A percentile compares a stretch with the other conserved stretches of the same genome.
These are phyloP conservation scores for Mesotaenium endlicherianum DNA, from an alignment of 139 green algal genomes.

Conservation along the genomic window DNA sequence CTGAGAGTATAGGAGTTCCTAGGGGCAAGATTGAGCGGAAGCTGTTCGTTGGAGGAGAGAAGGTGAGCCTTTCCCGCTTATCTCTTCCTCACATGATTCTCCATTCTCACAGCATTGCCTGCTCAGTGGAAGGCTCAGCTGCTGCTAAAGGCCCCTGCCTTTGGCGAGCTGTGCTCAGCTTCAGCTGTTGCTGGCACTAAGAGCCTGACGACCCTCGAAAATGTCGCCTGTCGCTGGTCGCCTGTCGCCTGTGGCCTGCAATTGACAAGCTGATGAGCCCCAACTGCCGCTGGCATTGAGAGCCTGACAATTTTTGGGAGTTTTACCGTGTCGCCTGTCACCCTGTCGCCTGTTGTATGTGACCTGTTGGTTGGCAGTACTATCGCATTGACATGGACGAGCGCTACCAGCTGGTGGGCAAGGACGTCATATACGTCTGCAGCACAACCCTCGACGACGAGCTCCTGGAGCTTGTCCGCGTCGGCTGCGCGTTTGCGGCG, in stretches of 20 bases:
- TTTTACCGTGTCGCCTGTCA: neutral
- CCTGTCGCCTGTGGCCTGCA: too few species aligned
- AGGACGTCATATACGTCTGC: constrained; percentile 33
- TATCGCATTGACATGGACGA: constrained; percentile 30
- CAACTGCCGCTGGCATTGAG: too few species aligned
- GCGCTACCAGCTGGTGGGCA: constrained; percentile 36
- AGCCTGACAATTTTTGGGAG: neutral
- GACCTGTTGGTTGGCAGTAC: constrained; percentile 6
- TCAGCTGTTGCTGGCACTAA: too few species aligned
- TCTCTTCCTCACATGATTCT: neutral
- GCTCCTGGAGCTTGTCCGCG: constrained; percentile 30
- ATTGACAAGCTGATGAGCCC: too few species aligned
- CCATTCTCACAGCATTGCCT: neutral
- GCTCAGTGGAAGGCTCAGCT: too few species aligned
- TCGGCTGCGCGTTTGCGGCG: constrained; percentile 37
- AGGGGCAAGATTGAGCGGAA: constrained; percentile 5
- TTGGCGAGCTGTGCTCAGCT: too few species aligned
- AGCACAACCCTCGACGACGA: constrained; percentile 25
- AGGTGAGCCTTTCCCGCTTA: constrained; percentile 11
- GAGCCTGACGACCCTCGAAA: too few species aligned
- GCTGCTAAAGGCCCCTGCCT: too few species aligned
- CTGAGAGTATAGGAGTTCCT: neutral
- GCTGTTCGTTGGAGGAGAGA: constrained; percentile 27
- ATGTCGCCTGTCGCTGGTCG: too few species aligned
- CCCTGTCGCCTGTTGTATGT: neutral